Base-by-base conservation (phyloP, 768 basidiomycete genomes). In the Leccinum longicurvipes region DNA sequence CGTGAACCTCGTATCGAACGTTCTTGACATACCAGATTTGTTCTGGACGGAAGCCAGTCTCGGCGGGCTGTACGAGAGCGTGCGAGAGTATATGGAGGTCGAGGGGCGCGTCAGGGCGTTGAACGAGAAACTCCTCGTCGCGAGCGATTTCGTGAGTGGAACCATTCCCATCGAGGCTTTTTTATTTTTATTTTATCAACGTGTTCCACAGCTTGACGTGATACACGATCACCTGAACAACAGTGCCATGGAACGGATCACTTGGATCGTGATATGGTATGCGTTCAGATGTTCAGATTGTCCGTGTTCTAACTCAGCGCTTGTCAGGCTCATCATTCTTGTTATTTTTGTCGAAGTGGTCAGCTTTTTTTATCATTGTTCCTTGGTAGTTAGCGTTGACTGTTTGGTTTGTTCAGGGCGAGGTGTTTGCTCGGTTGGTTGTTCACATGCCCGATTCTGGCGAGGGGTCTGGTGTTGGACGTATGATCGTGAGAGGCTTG, bases 31-130 rank as follows among this genome's bases (percentile, higher is more conserved):
- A 6, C 94, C 94, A 1, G 93, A 94, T 66, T 73, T 98, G 46
- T 98, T 98, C 71, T 97, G 94, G 95, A 87, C 85, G 50, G 94
- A 96, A 67, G 93, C 93, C 11, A 93, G 89, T 60, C 73, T 96
- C 62, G 89, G 89, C 64, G 88, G 85, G 27, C 72, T 98, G 32
- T 98, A 98, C 66, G 91, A 93, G 61, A 93, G 93, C 0, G 93
- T 95, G 47, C 77, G 93, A 54, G 94, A 94, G 62, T 98, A 98
- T 66, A 92, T 97, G 81, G 95, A 98, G 72, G 93, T 97, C 51
- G 84, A 82, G 32, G 83, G 79, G 4, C 73, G 95, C 32, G 93
- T 95, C 28, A 82, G 87, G 67, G 88, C 86, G 11, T 72, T 98
- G 60, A 96, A 95, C 67, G 94, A 96, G 68, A 89, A 91, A 60